These are phyloP conservation scores for Hibiscus tridactylites DNA, from an alignment of 345 rosid genomes.

Conservation along the genomic window DNA sequence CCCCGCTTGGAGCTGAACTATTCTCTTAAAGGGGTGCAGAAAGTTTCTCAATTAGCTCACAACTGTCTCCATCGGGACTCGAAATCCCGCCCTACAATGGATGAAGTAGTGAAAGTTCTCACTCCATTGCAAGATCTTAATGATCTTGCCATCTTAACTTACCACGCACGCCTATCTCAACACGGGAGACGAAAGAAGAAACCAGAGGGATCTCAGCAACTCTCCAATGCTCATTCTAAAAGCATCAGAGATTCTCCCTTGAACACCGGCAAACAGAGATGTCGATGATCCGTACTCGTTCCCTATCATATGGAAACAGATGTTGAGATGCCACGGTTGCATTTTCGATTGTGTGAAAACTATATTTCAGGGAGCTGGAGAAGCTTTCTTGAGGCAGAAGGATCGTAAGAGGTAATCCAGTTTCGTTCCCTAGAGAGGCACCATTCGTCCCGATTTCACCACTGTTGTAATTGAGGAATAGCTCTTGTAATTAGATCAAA, in stretches of 20 bases:
- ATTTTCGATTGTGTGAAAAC: slow-evolving; percentile 19
- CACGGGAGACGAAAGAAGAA: slow-evolving; percentile 65
- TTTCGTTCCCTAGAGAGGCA: slow-evolving; percentile 25
- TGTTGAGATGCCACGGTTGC: slow-evolving; percentile 16
- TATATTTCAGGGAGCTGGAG: slow-evolving; percentile 17
- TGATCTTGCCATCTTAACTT: slow-evolving; percentile 58
- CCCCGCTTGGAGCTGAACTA: slow-evolving; percentile 84
- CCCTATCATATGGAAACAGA: slow-evolving; percentile 6
- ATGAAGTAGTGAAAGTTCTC: slow-evolving; percentile 54
- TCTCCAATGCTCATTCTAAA: slow-evolving; percentile 26
- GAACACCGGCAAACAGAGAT: slow-evolving; percentile 47
- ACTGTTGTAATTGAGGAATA: slow-evolving; percentile 26
- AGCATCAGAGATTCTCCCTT: slow-evolving; percentile 47
- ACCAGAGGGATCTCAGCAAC: slow-evolving; percentile 37
- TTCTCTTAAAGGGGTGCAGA: slow-evolving; percentile 71
- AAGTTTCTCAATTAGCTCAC: slow-evolving; percentile 58
- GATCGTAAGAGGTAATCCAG: slow-evolving; percentile 13
- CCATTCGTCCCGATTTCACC: slow-evolving; percentile 18
- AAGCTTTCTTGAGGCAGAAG: slow-evolving; percentile 1
- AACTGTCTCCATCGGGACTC: slow-evolving; percentile 65
- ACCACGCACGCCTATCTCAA: slow-evolving; percentile 50
- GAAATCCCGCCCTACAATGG: slow-evolving; percentile 66
- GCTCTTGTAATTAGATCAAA: slow-evolving; percentile 33
- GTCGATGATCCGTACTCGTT: slow-evolving; percentile 20
- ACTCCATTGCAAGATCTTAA: slow-evolving; percentile 56